Evolutionary conservation across 2,329 filamentous ascomycete genomes (phyloP).

Genomic region (Escovopsis sp.): DNA sequence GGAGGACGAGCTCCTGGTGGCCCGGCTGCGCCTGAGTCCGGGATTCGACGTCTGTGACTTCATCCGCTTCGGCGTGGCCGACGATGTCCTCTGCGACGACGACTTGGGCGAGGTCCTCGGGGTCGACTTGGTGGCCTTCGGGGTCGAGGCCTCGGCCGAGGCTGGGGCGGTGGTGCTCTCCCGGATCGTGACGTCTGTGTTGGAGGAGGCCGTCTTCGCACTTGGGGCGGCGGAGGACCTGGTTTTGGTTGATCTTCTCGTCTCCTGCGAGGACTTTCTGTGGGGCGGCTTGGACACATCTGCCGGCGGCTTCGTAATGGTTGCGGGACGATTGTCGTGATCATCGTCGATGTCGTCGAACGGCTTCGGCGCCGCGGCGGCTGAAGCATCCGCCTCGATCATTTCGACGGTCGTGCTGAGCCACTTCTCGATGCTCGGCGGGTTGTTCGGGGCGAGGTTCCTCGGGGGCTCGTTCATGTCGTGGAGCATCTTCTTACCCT

Average conservation of each 20-base stretch:
- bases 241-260: slow-evolving; percentile 10
- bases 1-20: slow-evolving; percentile 35
- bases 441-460: slow-evolving; percentile 34
- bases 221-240: slow-evolving; percentile 7
- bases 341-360: slow-evolving; percentile 5
- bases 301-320: neutral
- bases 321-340: slow-evolving; percentile 2
- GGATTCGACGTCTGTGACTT: slow-evolving; percentile 18
- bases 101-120: neutral
- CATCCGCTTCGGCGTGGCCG: slow-evolving; percentile 5
- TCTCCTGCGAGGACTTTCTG: slow-evolving; percentile 12
- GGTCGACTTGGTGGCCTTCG: slow-evolving; percentile 1
- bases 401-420: slow-evolving; percentile 47
- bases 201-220: slow-evolving; percentile 1
- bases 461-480: slow-evolving; percentile 42
- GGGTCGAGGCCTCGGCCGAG: slow-evolving; percentile 4
- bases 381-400: slow-evolving; percentile 26
- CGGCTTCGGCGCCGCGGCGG: neutral
- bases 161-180: too few species aligned
- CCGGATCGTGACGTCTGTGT: slow-evolving; percentile 1
- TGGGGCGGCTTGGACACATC: neutral
- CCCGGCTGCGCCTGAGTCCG: slow-evolving; percentile 39
- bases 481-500: slow-evolving; percentile 49
- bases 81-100: neutral
- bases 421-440: slow-evolving; percentile 51